These are phyloP conservation scores for Penicillium verhagenii DNA, from an alignment of 495 filamentous ascomycete species.

Conservation along the genomic window DNA sequence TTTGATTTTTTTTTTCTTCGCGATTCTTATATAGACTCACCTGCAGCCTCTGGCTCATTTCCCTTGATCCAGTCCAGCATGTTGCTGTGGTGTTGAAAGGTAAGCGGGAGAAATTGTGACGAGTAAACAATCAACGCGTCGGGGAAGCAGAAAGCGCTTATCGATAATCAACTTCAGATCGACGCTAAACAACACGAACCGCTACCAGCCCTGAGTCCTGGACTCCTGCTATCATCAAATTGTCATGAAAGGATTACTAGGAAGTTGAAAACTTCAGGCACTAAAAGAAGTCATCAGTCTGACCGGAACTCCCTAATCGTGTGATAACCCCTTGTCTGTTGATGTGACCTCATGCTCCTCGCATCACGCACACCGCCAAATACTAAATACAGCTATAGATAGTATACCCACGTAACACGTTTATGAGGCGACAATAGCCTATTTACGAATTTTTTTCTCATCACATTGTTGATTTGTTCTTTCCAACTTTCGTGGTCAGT, in stretches of 20 bases:
- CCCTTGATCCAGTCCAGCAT: conserved; percentile 58
- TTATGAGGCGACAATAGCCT: background rate
- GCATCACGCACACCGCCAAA: conserved; percentile 2
- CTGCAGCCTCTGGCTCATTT: conserved; percentile 39
- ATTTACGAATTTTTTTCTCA: conserved; percentile 16
- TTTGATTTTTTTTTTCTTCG: too few species aligned
- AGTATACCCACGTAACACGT: background rate
- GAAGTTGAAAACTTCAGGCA: background rate
- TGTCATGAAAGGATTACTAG: background rate
- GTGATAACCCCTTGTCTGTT: conserved; percentile 1
- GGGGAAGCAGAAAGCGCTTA: conserved; percentile 22
- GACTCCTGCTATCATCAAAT: background rate
- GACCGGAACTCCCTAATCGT: background rate
- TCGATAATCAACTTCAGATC: conserved; percentile 11
- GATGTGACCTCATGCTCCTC: background rate
- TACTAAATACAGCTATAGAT: background rate
- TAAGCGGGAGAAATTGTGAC: background rate
- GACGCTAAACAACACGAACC: background rate
- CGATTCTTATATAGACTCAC: conserved; percentile 15
- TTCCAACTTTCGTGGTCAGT: conserved; percentile 41
- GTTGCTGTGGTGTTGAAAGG: conserved; percentile 15
- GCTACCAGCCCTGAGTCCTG: background rate
- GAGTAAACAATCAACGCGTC: conserved; percentile 15
- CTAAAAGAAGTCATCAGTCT: background rate
- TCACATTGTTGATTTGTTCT: conserved; percentile 21